These are phyloP conservation scores for Naganishia antarctica DNA, from an alignment of 768 basidiomycete species.

Conservation along the genomic window DNA sequence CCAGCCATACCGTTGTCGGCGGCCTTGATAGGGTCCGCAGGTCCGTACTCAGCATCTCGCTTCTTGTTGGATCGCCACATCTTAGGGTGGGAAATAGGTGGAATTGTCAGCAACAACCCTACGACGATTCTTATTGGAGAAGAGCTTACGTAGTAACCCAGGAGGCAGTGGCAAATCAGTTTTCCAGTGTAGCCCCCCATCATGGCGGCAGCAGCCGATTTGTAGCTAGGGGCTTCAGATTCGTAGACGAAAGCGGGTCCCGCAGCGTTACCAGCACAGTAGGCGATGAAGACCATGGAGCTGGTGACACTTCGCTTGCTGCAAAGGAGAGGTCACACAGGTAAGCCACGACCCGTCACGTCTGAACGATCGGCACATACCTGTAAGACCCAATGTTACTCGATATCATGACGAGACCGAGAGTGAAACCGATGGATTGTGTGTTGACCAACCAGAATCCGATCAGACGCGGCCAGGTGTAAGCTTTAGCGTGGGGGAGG, in stretches of 20 bases:
- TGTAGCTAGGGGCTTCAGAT: constrained; percentile 43
- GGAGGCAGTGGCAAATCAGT: constrained; percentile 35
- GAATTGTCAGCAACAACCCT: too few relatives aligned
- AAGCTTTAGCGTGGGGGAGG: constrained; percentile 39
- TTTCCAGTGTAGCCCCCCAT: constrained; percentile 43
- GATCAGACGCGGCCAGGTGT: constrained; percentile 45
- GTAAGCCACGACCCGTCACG: neutral
- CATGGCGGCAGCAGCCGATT: constrained; percentile 43
- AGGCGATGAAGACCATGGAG: constrained; percentile 45
- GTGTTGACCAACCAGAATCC: constrained; percentile 46
- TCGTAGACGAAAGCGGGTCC: constrained; percentile 29
- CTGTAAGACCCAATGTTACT: constrained; percentile 45
- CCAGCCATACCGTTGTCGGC: constrained; percentile 48
- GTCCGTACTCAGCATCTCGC: constrained; percentile 40
- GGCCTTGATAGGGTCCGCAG: constrained; percentile 39
- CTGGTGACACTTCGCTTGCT: constrained; percentile 36
- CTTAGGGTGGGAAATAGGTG: neutral
- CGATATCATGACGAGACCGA: constrained; percentile 49
- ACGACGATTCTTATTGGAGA: too few relatives aligned
- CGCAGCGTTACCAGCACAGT: constrained; percentile 42
- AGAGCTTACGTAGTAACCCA: constrained; percentile 35
- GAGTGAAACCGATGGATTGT: constrained; percentile 48
- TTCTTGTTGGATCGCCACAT: constrained; percentile 46
- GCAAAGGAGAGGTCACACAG: neutral
- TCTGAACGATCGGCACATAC: neutral